Base-by-base conservation (phyloP, 768 basidiomycete species). In the Russula earlei region DNA sequence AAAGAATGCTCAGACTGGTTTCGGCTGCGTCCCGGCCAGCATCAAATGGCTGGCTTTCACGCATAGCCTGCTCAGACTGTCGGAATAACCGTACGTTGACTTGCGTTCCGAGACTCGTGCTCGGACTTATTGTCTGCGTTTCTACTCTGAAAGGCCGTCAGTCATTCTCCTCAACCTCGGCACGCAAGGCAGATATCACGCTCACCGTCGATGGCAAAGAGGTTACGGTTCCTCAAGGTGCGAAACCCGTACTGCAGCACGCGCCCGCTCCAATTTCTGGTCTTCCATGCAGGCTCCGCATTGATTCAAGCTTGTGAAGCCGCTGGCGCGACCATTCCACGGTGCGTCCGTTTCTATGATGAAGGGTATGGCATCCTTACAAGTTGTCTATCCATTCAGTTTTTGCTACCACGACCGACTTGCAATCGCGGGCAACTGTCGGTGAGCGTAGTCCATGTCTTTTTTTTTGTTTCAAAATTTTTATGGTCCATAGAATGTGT, bases 371-470 rank as follows among this genome's bases (percentile, higher is more conserved):
- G 7, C 38, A 25, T 51, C 2, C 22, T 36, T 46, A 51, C 10
- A 8, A 14, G 22, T 24, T 27, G 31, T 41, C 36, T n/a, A n/a
- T 44, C 5, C 14, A 42, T 40, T 52, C 64, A 88, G 87, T 67
- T 88, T 89, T 69, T 89, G 84, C 64, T 87, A 91, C 68, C 87
- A 92, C 77, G 91, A 93, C 68, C 88, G 93, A 65, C 82, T 97
- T 24, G 92, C 94, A 47, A 94, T 98, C 66, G 95, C 95, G 63
- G 95, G 95, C 49, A 97, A 98, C 69, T 97, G 95, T 75, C 88
- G 90, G 89, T 89, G 62, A 70, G 85, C 22, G 46, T 71, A 15
- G 8, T 47, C 12, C 4, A n/a, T n/a, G 7, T 38, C 8, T 25
- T 7, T 2, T 36, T 31, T 12, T 8, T 11, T 17, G 1, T 0